These are phyloP conservation scores for Scenedesmus sp. DNA, from an alignment of 163 green algal species.

Conservation along the genomic window DNA sequence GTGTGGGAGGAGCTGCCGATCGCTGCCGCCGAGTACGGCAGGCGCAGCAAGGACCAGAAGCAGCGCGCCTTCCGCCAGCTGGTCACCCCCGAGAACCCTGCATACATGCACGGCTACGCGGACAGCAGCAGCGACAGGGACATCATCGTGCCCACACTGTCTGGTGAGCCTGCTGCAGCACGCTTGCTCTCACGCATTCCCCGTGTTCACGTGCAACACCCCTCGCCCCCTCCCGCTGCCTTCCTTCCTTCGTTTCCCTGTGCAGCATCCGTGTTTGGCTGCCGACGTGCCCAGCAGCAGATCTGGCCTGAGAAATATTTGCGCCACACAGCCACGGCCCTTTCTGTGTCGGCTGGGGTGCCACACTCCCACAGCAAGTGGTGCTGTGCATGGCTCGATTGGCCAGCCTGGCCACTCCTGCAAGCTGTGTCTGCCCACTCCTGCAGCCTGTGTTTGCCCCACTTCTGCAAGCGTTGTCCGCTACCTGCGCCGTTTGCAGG, in stretches of 20 bases:
- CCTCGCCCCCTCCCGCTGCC: no score
- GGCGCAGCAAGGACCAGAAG: not conserved
- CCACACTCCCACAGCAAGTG: no score
- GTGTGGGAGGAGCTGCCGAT: not conserved
- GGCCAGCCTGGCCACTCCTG: not conserved
- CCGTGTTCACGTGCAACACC: no score
- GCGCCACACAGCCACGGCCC: no score
- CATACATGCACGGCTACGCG: not conserved
- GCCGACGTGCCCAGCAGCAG: no score
- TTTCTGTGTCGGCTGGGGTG: no score
- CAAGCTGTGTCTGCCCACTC: not conserved
- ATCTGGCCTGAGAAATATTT: no score
- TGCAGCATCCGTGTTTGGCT: no score
- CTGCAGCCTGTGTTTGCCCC: no score
- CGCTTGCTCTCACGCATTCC: not conserved
- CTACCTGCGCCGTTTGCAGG: not conserved
- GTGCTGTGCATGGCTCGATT: no score
- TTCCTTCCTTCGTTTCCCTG: no score
- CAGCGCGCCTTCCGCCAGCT: not conserved
- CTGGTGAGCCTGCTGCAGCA: not conserved
- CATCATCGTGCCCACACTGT: not conserved
- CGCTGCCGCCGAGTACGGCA: not conserved
- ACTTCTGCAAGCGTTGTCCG: not conserved
- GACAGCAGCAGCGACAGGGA: slow-evolving; percentile 1
- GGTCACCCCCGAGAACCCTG: slow-evolving; percentile 19